Conservation (phyloP, 1,139 yeast species). For the Arxiozyma bovina region DNA sequence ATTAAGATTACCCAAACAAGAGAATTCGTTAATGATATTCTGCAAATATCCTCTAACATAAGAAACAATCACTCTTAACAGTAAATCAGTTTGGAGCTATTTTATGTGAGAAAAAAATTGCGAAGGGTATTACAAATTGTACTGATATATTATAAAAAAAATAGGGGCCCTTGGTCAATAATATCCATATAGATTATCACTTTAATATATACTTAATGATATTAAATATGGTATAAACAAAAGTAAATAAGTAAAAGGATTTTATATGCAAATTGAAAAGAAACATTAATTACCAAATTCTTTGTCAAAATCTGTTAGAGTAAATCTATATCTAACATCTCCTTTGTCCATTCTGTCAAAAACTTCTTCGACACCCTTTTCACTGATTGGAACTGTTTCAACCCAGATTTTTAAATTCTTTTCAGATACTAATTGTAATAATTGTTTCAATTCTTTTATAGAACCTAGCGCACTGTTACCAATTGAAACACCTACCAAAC, state of each 20-base stretch:
- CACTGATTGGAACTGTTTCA: slow-evolving; percentile 47
- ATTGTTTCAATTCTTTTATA: slow-evolving; percentile 46
- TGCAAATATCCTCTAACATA: too few relatives aligned
- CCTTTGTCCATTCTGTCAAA: slow-evolving; percentile 43
- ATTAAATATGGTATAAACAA: background rate
- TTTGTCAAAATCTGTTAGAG: slow-evolving; percentile 39
- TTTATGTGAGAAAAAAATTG: too few relatives aligned
- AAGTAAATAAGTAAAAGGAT: background rate
- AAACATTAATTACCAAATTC: slow-evolving; percentile 14
- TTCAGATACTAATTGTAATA: slow-evolving; percentile 47
- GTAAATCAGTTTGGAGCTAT: too few relatives aligned
- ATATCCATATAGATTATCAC: too few relatives aligned
- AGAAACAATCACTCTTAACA: too few relatives aligned
- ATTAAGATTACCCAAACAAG: too few relatives aligned
- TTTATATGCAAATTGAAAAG: background rate
- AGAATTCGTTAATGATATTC: too few relatives aligned
- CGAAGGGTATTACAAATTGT: too few relatives aligned
- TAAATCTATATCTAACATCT: slow-evolving; percentile 58
- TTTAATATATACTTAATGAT: too few relatives aligned
- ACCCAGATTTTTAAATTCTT: slow-evolving; percentile 50
- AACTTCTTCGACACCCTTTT: slow-evolving; percentile 43
- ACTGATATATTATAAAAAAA: too few relatives aligned
- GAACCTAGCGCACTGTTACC: slow-evolving; percentile 42
- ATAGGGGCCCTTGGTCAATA: background rate
- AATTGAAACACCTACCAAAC: slow-evolving; percentile 33